Percentiles rank a stretch among this genome's conserved stretches.
phyloP scores from a whole-genome alignment of 2,329 filamentous ascomycete species.

The Phialemoniopsis sp. region DNA sequence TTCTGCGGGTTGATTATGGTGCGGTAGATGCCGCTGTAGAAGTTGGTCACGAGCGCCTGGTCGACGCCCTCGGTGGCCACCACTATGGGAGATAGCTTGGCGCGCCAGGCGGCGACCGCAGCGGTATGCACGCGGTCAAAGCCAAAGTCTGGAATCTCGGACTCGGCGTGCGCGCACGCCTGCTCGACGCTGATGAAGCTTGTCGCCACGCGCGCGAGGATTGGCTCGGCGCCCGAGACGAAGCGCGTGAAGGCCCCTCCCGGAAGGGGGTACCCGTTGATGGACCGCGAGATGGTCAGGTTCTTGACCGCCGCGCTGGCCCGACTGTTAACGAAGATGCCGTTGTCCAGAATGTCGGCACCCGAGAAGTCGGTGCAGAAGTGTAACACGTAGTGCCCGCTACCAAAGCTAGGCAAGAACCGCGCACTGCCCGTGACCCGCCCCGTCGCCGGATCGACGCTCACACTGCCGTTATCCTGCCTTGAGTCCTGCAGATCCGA shows the following conservation, averaged over 20 bases:
- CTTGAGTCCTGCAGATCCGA: constrained; percentile 60
- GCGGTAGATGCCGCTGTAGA: constrained; percentile 72
- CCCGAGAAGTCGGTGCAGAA: constrained; percentile 67
- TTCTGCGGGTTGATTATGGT: constrained; percentile 70
- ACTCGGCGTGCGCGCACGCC: constrained; percentile 65
- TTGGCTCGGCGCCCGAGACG: constrained; percentile 38
- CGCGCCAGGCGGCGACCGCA: constrained; percentile 54
- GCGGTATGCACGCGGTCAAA: constrained; percentile 49
- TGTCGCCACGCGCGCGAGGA: constrained; percentile 63
- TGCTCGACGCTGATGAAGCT: constrained; percentile 64
- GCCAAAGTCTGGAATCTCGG: constrained; percentile 64
- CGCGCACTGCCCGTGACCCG: constrained; percentile 59
- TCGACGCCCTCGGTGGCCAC: constrained; percentile 39
- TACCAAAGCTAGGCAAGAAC: constrained; percentile 63
- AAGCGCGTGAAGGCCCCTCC: constrained; percentile 64
- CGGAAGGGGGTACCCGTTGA: constrained; percentile 50
- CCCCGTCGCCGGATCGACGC: constrained; percentile 50
- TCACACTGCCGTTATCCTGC: constrained; percentile 50
- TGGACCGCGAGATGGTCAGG: constrained; percentile 41
- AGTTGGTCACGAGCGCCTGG: constrained; percentile 51
- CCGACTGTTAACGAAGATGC: constrained; percentile 56
- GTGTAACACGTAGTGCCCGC: constrained; percentile 53
- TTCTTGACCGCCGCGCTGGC: constrained; percentile 43
- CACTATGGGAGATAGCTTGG: constrained; percentile 55
- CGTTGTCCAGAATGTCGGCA: constrained; percentile 52